These are phyloP conservation scores for Eleusine coracana DNA, from an alignment of 176 grass and related monocot genomes.

Conservation along the genomic window DNA sequence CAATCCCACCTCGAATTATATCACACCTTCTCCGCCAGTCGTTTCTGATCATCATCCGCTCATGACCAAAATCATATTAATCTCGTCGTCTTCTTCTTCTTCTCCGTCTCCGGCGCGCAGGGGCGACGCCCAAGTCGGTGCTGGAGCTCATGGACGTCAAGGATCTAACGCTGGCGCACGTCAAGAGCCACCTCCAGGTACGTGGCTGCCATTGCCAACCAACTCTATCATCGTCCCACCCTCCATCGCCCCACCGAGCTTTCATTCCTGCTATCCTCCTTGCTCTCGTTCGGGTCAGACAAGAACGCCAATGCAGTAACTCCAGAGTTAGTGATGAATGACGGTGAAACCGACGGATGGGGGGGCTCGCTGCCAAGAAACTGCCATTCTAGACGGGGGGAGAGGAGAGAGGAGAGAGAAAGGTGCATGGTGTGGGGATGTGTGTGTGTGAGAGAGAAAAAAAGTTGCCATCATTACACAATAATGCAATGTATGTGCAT, in stretches of 20 bases:
- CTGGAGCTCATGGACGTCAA: constrained; percentile 99
- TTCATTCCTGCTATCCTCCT: constrained; percentile 17
- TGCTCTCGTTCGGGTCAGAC: constrained; percentile 47
- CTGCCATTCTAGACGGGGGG: constrained; percentile 50
- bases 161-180: constrained; percentile 99
- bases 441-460: constrained; percentile 49
- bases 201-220: constrained; percentile 18
- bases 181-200: constrained; percentile 99
- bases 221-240: background rate
- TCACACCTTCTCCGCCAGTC: background rate
- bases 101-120: constrained; percentile 20
- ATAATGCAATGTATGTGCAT: constrained; percentile 70
- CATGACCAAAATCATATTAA: constrained; percentile 1
- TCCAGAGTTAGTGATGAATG: constrained; percentile 50
- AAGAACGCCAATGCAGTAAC: constrained; percentile 62
- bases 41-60: background rate
- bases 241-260: background rate
- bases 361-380: constrained; percentile 53
- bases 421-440: constrained; percentile 50
- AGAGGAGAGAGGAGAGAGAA: constrained; percentile 30
- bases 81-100: background rate
- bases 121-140: constrained; percentile 96
- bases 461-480: constrained; percentile 79
- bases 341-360: constrained; percentile 36
- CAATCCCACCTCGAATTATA: background rate